A percentile compares a stretch with the other conserved stretches of the same genome.
Evolutionary conservation across 305 asterid genomes (phyloP).

Genomic region (Fraxinus sp.): DNA sequence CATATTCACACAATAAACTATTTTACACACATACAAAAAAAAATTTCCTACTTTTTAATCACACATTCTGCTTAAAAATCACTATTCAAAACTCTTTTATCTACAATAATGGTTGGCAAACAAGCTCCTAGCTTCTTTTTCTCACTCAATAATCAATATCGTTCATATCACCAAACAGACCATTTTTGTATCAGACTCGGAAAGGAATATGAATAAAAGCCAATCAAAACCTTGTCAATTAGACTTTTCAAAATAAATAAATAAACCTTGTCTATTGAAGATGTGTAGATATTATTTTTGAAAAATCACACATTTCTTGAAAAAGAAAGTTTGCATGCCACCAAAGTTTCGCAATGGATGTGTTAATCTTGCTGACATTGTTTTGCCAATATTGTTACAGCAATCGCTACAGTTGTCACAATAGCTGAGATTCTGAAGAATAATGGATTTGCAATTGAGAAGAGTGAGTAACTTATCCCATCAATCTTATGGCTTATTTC

Average conservation of each 20-base stretch:
- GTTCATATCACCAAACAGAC: background rate
- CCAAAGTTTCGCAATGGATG: background rate
- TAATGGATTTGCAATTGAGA: constrained; percentile 74
- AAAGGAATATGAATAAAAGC: background rate
- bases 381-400: constrained; percentile 31
- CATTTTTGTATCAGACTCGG: background rate
- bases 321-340: background rate
- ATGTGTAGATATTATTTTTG: background rate
- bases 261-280: background rate
- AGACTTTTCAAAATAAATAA: background rate
- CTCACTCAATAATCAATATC: background rate
- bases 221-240: background rate
- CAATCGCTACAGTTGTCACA: constrained; percentile 80
- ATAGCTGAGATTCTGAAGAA: constrained; percentile 82
- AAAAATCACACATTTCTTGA: background rate
- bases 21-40: no score
- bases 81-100: no score
- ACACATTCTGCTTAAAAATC: no score
- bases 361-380: background rate
- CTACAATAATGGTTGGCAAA: no score
- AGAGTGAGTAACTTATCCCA: constrained; percentile 41
- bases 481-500: background rate
- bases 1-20: no score
- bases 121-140: background rate
- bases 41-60: no score